Conservation (phyloP, 768 basidiomycete genomes). For the Phaffia tasmanica region DNA sequence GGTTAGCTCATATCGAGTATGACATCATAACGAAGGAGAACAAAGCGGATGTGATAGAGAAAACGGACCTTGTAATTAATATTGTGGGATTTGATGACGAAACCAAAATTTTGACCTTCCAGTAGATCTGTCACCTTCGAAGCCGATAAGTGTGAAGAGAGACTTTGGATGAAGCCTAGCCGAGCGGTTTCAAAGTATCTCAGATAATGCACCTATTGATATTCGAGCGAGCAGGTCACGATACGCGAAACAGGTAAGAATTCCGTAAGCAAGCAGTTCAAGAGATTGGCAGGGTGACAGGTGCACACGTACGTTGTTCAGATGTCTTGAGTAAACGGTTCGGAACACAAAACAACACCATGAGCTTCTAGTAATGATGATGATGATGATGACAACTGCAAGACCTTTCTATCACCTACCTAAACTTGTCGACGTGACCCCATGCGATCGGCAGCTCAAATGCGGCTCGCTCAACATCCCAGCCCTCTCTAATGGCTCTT, state of each 20-base stretch:
- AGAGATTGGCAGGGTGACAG: not conserved
- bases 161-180: constrained; percentile 10
- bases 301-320: constrained; percentile 14
- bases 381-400: not conserved
- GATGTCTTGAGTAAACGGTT: constrained; percentile 2
- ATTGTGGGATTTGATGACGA: constrained; percentile 21
- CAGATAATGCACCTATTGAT: constrained; percentile 3
- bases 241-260: not conserved
- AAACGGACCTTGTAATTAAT: constrained; percentile 10
- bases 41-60: not conserved
- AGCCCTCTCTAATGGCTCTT: not conserved
- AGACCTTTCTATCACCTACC: not conserved
- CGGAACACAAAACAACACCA: too few relatives aligned
- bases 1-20: not conserved
- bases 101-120: constrained; percentile 9
- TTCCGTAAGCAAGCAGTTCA: too few relatives aligned
- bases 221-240: not conserved
- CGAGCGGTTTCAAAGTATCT: constrained; percentile 20
- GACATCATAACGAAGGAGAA: too few relatives aligned
- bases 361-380: not conserved
- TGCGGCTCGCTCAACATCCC: constrained; percentile 7
- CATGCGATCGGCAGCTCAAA: constrained; percentile 24
- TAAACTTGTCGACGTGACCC: constrained; percentile 21
- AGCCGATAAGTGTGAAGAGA: constrained; percentile 10
- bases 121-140: constrained; percentile 3